Percentiles rank a stretch among this genome's conserved stretches.
Evolutionary conservation across 495 filamentous ascomycete genomes (phyloP).

Genomic region (Hypomontagnella monticulosa): DNA sequence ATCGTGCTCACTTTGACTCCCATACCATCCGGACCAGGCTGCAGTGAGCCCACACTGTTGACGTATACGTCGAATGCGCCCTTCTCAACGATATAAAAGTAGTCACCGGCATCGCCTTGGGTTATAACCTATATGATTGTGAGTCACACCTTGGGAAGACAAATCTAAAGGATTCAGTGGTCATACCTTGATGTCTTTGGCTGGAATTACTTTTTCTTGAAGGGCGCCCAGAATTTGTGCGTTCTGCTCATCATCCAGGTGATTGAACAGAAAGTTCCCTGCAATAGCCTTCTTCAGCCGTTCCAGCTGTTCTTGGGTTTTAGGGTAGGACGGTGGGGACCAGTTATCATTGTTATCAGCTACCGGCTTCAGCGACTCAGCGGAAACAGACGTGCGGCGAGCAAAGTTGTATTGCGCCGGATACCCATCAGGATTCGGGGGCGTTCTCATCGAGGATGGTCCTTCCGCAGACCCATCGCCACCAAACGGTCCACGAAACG

Average conservation of each 20-base stretch:
- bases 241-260: constrained; percentile 91
- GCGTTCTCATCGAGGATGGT: constrained; percentile 52
- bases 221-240: constrained; percentile 88
- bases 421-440: constrained; percentile 71
- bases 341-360: constrained; percentile 86
- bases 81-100: constrained; percentile 96
- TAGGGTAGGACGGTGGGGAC: constrained; percentile 84
- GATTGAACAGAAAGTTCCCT: constrained; percentile 92
- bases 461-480: constrained; percentile 55
- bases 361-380: constrained; percentile 92
- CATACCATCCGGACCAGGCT: constrained; percentile 84
- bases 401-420: constrained; percentile 93
- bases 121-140: constrained; percentile 73
- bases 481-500: constrained; percentile 58
- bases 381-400: constrained; percentile 94
- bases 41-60: constrained; percentile 78
- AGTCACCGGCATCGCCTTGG: constrained; percentile 95
- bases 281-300: constrained; percentile 85
- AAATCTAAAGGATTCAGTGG: too few relatives aligned
- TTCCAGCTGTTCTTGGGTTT: constrained; percentile 79
- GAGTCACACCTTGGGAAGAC: constrained; percentile 2
- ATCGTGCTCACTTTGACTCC: constrained; percentile 84
- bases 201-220: constrained; percentile 93
- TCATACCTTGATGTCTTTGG: constrained; percentile 86
- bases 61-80: constrained; percentile 93